Conservation (phyloP, 225 moss, liverwort and hornwort genomes). For the Sphagnum contortum region DNA sequence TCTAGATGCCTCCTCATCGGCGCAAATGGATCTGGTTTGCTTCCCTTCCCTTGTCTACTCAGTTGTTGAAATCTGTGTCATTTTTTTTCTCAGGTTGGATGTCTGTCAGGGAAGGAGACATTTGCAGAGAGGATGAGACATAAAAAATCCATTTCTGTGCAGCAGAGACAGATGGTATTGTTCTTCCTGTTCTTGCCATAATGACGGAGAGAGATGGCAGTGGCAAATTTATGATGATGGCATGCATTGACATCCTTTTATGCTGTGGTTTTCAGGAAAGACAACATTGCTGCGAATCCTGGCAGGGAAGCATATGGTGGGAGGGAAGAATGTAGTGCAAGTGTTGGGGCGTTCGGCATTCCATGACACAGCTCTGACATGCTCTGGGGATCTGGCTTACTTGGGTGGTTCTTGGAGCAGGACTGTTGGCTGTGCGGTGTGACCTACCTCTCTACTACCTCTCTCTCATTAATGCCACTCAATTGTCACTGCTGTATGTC, state of each 20-base stretch:
- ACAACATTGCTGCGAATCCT: conserved; percentile 85
- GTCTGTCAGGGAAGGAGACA: no score
- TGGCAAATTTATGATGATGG: neutral
- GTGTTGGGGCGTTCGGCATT: conserved; percentile 92
- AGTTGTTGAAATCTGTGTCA: neutral
- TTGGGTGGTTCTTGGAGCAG: conserved; percentile 91
- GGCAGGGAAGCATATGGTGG: conserved; percentile 98
- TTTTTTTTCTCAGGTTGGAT: neutral
- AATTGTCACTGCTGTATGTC: no score
- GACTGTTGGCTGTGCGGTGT: conserved; percentile 36
- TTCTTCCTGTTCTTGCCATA: neutral
- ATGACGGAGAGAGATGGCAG: neutral
- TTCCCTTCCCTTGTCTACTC: neutral
- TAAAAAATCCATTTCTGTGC: neutral
- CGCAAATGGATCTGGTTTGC: conserved; percentile 84
- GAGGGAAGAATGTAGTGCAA: conserved; percentile 77
- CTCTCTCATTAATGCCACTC: no score
- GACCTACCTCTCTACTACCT: conserved; percentile 1
- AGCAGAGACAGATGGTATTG: neutral
- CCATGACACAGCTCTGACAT: conserved; percentile 84
- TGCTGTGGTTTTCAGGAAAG: conserved; percentile 45
- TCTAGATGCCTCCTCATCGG: conserved; percentile 92
- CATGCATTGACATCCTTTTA: neutral
- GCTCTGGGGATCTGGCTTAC: conserved; percentile 85
- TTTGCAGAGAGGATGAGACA: neutral